These are phyloP conservation scores for Lasiodiplodia citricola DNA, from an alignment of 2,329 filamentous ascomycete species.

Conservation along the genomic window DNA sequence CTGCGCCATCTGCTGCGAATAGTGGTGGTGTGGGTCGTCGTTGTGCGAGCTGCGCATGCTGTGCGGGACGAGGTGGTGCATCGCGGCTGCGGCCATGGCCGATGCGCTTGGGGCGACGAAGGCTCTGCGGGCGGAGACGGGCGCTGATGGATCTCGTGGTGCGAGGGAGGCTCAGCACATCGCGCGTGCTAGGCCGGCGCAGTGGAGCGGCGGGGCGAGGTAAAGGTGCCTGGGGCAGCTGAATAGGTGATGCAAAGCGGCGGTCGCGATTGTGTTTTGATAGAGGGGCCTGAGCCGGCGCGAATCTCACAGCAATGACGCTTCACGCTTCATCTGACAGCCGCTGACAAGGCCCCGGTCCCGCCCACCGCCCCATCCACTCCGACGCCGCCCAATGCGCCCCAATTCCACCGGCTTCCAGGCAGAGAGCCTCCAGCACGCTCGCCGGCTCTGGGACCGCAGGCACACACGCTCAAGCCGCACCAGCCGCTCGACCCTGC, in stretches of 20 bases:
- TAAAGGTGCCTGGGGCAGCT: neutral
- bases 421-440: neutral
- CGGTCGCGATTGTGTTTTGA: conserved; percentile 25
- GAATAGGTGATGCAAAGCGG: conserved; percentile 28
- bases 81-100: conserved; percentile 40
- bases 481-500: conserved; percentile 8
- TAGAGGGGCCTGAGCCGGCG: conserved; percentile 20
- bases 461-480: neutral
- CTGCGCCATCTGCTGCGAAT: conserved; percentile 41
- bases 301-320: conserved; percentile 19
- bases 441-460: neutral
- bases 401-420: neutral
- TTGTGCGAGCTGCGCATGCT: conserved; percentile 35
- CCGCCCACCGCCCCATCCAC: conserved; percentile 5
- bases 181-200: conserved; percentile 15
- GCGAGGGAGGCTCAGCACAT: conserved; percentile 20
- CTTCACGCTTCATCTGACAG: conserved; percentile 9
- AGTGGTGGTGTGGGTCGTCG: conserved; percentile 36
- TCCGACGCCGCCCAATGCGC: neutral
- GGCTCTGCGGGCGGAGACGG: conserved; percentile 20
- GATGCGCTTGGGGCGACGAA: conserved; percentile 14
- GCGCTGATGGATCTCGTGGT: conserved; percentile 1
- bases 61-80: conserved; percentile 40
- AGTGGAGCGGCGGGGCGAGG: conserved; percentile 28
- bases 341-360: conserved; percentile 4